Base-by-base conservation (phyloP, 768 basidiomycete species). In the Suillus subluteus region DNA sequence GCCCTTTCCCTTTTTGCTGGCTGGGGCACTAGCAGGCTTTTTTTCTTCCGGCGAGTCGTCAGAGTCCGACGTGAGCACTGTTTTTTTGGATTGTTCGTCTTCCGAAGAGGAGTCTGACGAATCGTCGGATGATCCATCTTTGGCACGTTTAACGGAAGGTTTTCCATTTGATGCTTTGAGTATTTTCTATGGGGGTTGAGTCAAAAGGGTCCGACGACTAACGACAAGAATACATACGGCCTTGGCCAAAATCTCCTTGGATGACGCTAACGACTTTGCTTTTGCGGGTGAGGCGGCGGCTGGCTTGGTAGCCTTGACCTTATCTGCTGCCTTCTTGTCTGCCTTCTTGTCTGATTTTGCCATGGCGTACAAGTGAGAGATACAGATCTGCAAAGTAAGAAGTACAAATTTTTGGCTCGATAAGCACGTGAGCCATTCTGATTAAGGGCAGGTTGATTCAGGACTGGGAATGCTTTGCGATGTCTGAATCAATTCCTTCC, bases 181-280 rank as follows among this genome's bases (percentile, higher is more conserved):
- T 37, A 70, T 69, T 63, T 73, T 72, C 72, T 77, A 56, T 62
- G 12, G 30, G 15, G 8, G 58, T 37, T 9, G 18, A 13, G 26
- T 37, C 15, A 18, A 65, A 18, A 55, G n/a, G 26, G 35, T 35
- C 35, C 35, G 35, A 59, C n/a, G 38, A 7, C 23, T 38, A 5
- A 38, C 18, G 23, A 65, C 21, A 32, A 7, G 16, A n/a, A 55
- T 21, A 66, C 32, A 67, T 65, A 77, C 78, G 46, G 79, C 82
- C 70, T 82, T 85, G 16, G 79, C 81, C 0, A 83, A 72, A 30
- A 82, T 82, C 61, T 82, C 81, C 68, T 80, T 84, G 16, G 82
- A 77, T 5, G 82, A 80, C 18, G 71, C 69, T n/a, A 78, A 78
- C 11, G 71, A 67, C 61, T 70, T 77, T 72, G 67, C 50, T 46